Evolutionary conservation across 2,329 filamentous ascomycete species (phyloP), one percentile per base, ranked within the genome.

Genomic region (Neurospora sp.): DNA sequence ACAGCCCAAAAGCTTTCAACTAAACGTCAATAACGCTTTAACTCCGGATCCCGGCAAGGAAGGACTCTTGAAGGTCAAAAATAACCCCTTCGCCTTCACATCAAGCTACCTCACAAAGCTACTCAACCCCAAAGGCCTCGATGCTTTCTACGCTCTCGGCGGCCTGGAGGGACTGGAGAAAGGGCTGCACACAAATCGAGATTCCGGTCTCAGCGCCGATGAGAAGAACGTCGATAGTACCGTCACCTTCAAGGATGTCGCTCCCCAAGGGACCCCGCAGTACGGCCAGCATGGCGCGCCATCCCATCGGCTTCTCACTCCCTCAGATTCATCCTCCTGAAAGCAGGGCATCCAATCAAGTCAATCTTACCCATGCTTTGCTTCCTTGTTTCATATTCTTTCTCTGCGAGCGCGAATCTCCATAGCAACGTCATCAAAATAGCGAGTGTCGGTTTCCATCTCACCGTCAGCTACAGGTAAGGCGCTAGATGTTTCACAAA

Each of bases 61-160:
- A 78, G 85, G 82, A 19, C 89, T 92, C 72, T 95, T 92, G 75
- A 76, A 86, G 62, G 85, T 89, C 17, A 83, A 88, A 66, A 82
- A 90, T 75, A 92, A 91, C 78, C 87, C 85, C 65, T 93, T 93
- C 75, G 91, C 90, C 8, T 93, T 89, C 75, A 86, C 88, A 0
- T 89, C 89, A 11, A 92, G 91, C 33, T 91, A 92, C 74, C 81
- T 92, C 75, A 88, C 87, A 72, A 95, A 95, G 80, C 81, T 96
- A 8, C 83, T 93, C 68, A 94, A 94, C 73, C 92, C 92, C 0
- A 96, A 96, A 80, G 93, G 86, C 74, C 82, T 92, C 71, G 83
- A 87, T 36, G 92, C 91, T 4, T 93, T 94, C 72, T 88, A 91
- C 74, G 91, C 91, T 5, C 79, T 96, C 2, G 92, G 92, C 69